A percentile compares a stretch with the other conserved stretches of the same genome.
Conservation (phyloP, 176 grass and related monocot genomes). For the Avena eriantha region DNA sequence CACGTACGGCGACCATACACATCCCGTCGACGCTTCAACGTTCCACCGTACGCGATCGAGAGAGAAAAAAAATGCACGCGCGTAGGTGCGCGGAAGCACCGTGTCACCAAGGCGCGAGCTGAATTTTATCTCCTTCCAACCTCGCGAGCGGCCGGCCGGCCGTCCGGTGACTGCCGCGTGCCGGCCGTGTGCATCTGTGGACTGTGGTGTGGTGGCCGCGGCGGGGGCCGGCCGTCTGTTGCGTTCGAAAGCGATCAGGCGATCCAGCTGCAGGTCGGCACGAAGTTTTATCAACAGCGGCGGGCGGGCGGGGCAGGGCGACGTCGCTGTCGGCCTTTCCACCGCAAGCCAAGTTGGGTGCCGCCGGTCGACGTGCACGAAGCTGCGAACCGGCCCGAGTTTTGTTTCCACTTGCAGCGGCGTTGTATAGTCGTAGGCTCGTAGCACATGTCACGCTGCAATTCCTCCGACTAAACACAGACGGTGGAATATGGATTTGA, state of each 20-base stretch:
- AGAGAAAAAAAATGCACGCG: neutral
- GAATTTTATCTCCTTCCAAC: constrained; percentile 2
- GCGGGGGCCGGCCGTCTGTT: neutral
- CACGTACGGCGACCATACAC: neutral
- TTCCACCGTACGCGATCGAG: constrained; percentile 1
- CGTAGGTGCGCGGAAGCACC: constrained; percentile 39
- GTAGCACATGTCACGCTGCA: neutral
- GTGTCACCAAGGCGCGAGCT: neutral
- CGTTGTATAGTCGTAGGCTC: neutral
- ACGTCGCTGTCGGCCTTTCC: constrained; percentile 53
- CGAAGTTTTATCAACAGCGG: constrained; percentile 26
- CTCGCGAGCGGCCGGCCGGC: neutral
- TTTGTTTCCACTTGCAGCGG: constrained; percentile 36
- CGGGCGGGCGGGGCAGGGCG: constrained; percentile 18
- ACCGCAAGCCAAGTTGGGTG: constrained; percentile 45
- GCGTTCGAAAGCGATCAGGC: constrained; percentile 46
- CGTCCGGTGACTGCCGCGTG: neutral
- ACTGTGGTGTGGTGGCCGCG: neutral
- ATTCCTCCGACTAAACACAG: constrained; percentile 9
- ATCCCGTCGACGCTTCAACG: constrained; percentile 43
- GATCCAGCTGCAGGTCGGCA: constrained; percentile 49
- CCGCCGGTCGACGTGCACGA: constrained; percentile 56
- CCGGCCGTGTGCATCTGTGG: neutral
- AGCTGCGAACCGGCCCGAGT: constrained; percentile 43
- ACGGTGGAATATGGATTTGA: neutral